Evolutionary conservation across 805 yeast genomes (phyloP).

Genomic region (Ogataea pignaliae): DNA sequence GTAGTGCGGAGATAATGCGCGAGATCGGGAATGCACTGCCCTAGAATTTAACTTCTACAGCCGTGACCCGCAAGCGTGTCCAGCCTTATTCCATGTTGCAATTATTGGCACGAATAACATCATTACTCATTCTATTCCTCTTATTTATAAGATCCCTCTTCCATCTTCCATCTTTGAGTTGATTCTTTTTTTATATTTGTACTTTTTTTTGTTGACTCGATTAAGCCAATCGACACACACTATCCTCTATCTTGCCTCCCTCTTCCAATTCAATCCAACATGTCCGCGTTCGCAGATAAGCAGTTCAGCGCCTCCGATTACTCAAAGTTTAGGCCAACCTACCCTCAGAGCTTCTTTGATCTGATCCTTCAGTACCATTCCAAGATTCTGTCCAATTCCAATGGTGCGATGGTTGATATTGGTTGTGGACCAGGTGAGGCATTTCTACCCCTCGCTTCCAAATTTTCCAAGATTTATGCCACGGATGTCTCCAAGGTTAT

Average conservation of each 20-base stretch:
- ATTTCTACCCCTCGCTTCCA: conserved; percentile 37
- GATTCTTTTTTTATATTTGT: too few species aligned
- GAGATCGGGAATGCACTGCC: too few species aligned
- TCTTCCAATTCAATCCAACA: background rate
- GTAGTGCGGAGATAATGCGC: too few species aligned
- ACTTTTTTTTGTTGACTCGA: background rate
- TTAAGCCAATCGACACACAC: background rate
- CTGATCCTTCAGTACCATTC: conserved; percentile 33
- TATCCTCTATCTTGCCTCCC: background rate
- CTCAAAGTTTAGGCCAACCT: conserved; percentile 59
- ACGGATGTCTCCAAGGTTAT: conserved; percentile 44
- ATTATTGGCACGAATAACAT: too few species aligned
- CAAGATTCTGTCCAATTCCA: conserved; percentile 5
- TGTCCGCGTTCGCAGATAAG: conserved; percentile 60
- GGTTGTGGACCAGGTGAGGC: conserved; percentile 58
- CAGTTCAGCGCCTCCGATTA: conserved; percentile 52
- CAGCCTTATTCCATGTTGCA: too few species aligned
- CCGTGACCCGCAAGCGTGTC: too few species aligned
- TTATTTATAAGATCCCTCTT: conserved; percentile 1
- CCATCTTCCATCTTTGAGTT: background rate
- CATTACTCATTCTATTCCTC: too few species aligned
- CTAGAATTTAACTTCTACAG: too few species aligned
- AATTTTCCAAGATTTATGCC: conserved; percentile 36
- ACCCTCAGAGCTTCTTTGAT: conserved; percentile 49
- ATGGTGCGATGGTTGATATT: conserved; percentile 47